Evolutionary conservation across 176 grass and related monocot species (phyloP).

Genomic region (Pontederia paniculata): DNA sequence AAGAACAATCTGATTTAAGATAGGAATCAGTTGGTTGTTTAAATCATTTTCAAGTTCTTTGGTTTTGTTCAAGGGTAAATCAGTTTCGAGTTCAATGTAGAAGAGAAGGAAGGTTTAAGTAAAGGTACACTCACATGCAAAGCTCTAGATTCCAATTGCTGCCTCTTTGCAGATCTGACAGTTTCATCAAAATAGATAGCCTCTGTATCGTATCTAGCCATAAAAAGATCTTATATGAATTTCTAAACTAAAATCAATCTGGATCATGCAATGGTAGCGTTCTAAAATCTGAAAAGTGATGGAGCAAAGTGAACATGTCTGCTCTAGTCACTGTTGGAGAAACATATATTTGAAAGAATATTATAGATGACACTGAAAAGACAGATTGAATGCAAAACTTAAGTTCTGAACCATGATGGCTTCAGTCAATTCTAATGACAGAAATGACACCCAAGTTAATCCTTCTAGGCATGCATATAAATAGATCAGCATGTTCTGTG

Average conservation of each 20-base stretch:
- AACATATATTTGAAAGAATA: not conserved
- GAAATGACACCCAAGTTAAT: no score
- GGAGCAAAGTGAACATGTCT: no score
- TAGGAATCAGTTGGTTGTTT: no score
- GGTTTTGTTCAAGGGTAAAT: no score
- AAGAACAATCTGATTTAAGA: no score
- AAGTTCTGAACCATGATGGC: no score
- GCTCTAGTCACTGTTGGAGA: not conserved
- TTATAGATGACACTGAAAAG: no score
- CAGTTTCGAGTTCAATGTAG: not conserved
- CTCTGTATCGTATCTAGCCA: constrained; percentile 57
- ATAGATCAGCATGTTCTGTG: constrained; percentile 3
- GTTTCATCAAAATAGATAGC: constrained; percentile 77
- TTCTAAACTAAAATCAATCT: not conserved
- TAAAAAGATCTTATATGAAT: not conserved
- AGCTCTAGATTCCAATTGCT: constrained; percentile 52
- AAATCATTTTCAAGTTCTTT: no score
- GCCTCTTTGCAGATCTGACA: constrained; percentile 52
- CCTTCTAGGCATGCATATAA: not conserved
- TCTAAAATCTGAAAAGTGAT: not conserved
- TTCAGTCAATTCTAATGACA: no score
- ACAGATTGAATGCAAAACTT: no score
- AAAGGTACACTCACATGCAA: constrained; percentile 44
- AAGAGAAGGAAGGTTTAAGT: not conserved
- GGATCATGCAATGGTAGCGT: no score